phyloP scores from a whole-genome alignment of 768 basidiomycete species.

The Xerocomellus amylosporus region DNA sequence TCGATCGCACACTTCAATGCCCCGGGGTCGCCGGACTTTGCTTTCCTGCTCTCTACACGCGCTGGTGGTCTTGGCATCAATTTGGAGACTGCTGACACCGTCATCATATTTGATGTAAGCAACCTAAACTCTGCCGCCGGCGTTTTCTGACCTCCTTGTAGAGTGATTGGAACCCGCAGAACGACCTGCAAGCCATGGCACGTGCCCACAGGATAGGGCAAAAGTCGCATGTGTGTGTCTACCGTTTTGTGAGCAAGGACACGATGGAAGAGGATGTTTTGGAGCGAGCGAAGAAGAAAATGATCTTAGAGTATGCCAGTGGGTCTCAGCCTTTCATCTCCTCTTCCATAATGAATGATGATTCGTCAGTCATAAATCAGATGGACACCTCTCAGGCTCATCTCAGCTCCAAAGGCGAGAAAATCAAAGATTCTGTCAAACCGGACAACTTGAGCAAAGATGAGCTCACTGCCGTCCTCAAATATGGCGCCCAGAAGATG shows the following conservation, averaged over 20 bases:
- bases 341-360: constrained; percentile 6
- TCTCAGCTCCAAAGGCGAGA: constrained; percentile 75
- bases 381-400: constrained; percentile 99
- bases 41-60: constrained; percentile 92
- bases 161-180: constrained; percentile 99
- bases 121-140: neutral
- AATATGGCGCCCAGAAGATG: constrained; percentile 99
- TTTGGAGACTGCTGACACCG: constrained; percentile 97
- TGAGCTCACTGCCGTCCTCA: constrained; percentile 94
- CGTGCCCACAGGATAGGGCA: constrained; percentile 98
- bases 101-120: constrained; percentile 97
- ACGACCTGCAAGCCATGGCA: constrained; percentile 99
- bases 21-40: constrained; percentile 90
- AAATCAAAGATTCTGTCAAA: constrained; percentile 65
- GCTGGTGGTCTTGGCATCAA: constrained; percentile 99
- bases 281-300: constrained; percentile 98
- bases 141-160: constrained; percentile 33
- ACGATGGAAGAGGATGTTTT: constrained; percentile 99
- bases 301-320: constrained; percentile 99
- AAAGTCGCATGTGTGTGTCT: constrained; percentile 97
- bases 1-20: constrained; percentile 97
- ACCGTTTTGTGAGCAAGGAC: constrained; percentile 97
- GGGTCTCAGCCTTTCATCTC: constrained; percentile 39
- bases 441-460: constrained; percentile 90
- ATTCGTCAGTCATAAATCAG: constrained; percentile 90